Conservation (phyloP, 2,329 filamentous ascomycete genomes). For the Berkeleyomyces basicola region DNA sequence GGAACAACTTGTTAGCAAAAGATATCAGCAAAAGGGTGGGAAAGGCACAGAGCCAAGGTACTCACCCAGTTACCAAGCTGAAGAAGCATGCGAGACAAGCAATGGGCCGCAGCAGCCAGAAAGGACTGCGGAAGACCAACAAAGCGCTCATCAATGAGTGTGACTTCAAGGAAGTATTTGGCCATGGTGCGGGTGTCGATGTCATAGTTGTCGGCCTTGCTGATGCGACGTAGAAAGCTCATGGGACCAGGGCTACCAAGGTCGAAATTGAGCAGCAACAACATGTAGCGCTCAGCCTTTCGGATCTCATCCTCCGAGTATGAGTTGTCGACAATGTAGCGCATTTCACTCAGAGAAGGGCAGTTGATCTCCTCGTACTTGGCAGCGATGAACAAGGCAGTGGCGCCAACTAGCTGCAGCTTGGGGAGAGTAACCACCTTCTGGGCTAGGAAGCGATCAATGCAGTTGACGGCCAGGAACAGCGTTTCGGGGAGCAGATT, state of each 20-base stretch:
- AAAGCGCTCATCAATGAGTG: conserved; percentile 95
- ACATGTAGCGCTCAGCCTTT: conserved; percentile 96
- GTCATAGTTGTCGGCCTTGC: conserved; percentile 97
- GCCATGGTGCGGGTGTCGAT: conserved; percentile 86
- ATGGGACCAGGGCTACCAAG: conserved; percentile 97
- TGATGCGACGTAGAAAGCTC: conserved; percentile 92
- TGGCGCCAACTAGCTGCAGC: conserved; percentile 88
- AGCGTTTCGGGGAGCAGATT: conserved; percentile 82
- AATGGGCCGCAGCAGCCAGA: conserved; percentile 80
- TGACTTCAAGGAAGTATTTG: conserved; percentile 95
- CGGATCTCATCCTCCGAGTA: conserved; percentile 85
- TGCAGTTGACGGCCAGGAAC: conserved; percentile 90
- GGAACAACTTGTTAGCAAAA: not conserved
- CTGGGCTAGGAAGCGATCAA: conserved; percentile 85
- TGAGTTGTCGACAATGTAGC: conserved; percentile 93
- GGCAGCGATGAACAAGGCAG: conserved; percentile 84
- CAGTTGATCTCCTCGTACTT: conserved; percentile 99
- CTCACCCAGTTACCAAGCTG: conserved; percentile 88
- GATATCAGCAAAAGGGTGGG: not conserved
- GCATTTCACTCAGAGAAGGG: conserved; percentile 84
- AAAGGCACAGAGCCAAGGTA: conserved; percentile 15
- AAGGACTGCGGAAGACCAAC: conserved; percentile 84
- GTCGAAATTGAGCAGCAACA: conserved; percentile 89
- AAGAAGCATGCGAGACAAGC: conserved; percentile 73
- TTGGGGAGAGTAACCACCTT: conserved; percentile 93